phyloP scores from a whole-genome alignment of 306 rosid genomes.

The Fragaria iinumae region DNA sequence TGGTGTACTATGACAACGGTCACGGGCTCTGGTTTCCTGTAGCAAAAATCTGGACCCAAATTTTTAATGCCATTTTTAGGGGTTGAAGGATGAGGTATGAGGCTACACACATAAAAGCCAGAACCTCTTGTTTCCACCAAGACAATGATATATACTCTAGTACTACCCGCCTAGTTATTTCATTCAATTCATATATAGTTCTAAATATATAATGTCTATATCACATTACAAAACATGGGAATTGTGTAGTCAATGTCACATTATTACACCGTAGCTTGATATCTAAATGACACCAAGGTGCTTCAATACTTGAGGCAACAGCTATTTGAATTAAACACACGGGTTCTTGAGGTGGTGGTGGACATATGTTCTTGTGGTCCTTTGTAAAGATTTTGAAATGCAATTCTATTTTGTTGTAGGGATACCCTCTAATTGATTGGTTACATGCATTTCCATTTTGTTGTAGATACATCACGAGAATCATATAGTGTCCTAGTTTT shows the following conservation, averaged over 20 bases:
- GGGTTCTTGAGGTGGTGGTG: constrained; percentile 4
- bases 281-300: neutral
- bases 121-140: neutral
- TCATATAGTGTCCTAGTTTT: neutral
- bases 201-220: neutral
- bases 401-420: constrained; percentile 11
- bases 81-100: neutral
- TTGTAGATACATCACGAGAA: neutral
- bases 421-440: neutral
- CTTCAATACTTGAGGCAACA: neutral
- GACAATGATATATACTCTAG: neutral
- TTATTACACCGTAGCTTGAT: constrained; percentile 9
- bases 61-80: constrained; percentile 1
- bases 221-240: constrained; percentile 6
- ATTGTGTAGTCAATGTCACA: constrained; percentile 7
- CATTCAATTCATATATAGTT: neutral
- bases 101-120: neutral
- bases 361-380: constrained; percentile 3
- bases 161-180: neutral
- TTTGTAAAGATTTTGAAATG: neutral
- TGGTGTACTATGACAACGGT: constrained; percentile 11
- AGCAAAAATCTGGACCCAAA: constrained; percentile 10
- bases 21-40: constrained; percentile 28
- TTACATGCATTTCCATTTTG: constrained; percentile 3
- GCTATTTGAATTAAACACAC: constrained; percentile 4